These are phyloP conservation scores for Cucurbita pepo DNA, from an alignment of 306 rosid genomes.

Conservation along the genomic window DNA sequence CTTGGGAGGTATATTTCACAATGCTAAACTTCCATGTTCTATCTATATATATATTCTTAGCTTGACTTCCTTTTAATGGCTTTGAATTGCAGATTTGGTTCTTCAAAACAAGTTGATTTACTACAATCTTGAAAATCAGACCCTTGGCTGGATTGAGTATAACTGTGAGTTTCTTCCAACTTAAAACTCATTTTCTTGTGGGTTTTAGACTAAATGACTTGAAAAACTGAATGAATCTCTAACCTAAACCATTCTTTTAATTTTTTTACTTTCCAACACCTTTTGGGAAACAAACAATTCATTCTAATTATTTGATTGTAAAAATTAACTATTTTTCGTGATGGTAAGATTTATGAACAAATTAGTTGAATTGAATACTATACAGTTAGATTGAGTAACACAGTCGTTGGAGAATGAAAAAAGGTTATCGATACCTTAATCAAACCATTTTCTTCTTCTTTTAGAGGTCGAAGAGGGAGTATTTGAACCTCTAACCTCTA, in stretches of 20 bases:
- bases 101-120: conserved; percentile 10
- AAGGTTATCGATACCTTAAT: background rate
- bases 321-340: background rate
- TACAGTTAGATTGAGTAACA: background rate
- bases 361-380: background rate
- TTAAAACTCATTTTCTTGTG: background rate
- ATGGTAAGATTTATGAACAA: background rate
- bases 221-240: background rate
- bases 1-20: conserved; percentile 6
- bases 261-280: background rate
- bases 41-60: background rate
- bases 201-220: background rate
- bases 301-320: background rate
- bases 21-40: background rate
- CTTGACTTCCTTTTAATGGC: background rate
- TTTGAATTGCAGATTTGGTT: conserved; percentile 11
- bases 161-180: conserved; percentile 1
- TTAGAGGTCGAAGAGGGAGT: too few relatives aligned
- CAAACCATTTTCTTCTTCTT: background rate
- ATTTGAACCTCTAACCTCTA: background rate
- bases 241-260: background rate
- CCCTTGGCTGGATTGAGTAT: conserved; percentile 8
- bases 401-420: too few relatives aligned
- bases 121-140: conserved; percentile 12
- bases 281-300: background rate